A percentile compares a stretch with the other conserved stretches of the same genome.
These are phyloP conservation scores for Ulmus americana DNA, from an alignment of 331 rosid genomes.

Conservation along the genomic window DNA sequence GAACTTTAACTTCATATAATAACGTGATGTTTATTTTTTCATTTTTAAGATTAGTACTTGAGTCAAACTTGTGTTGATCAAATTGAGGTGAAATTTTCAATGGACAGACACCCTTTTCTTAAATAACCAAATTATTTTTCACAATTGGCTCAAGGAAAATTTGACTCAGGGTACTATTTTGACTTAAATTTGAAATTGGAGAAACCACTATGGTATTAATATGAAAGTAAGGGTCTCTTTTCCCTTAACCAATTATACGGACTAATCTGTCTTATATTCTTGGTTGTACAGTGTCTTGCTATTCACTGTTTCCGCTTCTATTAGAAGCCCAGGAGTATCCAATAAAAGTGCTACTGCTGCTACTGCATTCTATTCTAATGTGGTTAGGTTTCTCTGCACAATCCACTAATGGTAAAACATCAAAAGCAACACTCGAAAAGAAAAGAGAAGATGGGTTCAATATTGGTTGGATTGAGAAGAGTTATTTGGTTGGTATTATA, in stretches of 20 bases:
- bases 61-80: too few relatives aligned
- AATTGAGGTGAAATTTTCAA: too few relatives aligned
- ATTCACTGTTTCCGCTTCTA: slow-evolving; percentile 73
- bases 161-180: too few relatives aligned
- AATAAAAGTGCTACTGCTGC: slow-evolving; percentile 60
- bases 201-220: too few relatives aligned
- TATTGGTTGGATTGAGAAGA: slow-evolving; percentile 42
- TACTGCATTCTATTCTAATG: slow-evolving; percentile 55
- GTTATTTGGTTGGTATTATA: slow-evolving; percentile 57
- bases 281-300: slow-evolving; percentile 67
- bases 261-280: background rate
- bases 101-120: too few relatives aligned
- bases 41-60: too few relatives aligned
- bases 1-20: too few relatives aligned
- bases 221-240: too few relatives aligned
- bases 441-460: slow-evolving; percentile 30
- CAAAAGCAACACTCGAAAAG: slow-evolving; percentile 17
- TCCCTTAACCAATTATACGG: background rate
- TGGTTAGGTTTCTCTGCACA: slow-evolving; percentile 75
- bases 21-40: too few relatives aligned
- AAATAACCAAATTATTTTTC: too few relatives aligned
- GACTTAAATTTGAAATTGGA: too few relatives aligned
- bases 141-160: too few relatives aligned
- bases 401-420: slow-evolving; percentile 31
- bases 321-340: slow-evolving; percentile 83